These are phyloP conservation scores for Hypoxylon sp. DNA, from an alignment of 2,329 filamentous ascomycete species.

Conservation along the genomic window DNA sequence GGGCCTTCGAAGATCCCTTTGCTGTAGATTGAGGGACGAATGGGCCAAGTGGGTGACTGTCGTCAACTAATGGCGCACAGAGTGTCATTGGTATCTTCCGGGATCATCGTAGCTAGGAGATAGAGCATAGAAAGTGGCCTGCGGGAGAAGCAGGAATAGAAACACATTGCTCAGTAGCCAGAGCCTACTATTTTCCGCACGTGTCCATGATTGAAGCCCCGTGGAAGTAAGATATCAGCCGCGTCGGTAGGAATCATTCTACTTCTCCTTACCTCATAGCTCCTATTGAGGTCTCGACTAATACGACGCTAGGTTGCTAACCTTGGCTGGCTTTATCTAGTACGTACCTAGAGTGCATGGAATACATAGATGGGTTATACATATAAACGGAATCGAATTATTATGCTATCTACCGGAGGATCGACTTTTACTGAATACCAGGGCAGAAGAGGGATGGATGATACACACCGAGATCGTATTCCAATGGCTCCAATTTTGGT, in stretches of 20 bases:
- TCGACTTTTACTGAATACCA: conserved; percentile 24
- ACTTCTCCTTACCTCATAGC: no score
- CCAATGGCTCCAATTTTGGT: background rate
- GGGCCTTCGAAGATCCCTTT: background rate
- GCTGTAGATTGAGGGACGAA: conserved; percentile 52
- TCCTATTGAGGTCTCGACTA: no score
- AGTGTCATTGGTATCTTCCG: conserved; percentile 6
- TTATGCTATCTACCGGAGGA: conserved; percentile 37
- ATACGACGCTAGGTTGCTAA: no score
- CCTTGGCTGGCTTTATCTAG: background rate
- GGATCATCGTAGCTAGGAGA: conserved; percentile 7
- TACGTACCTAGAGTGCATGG: no score
- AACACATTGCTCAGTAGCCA: background rate
- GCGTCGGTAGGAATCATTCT: no score
- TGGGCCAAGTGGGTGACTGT: conserved; percentile 52
- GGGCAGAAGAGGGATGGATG: conserved; percentile 42
- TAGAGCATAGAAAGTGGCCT: background rate
- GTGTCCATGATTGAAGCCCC: background rate
- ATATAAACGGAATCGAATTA: conserved; percentile 14
- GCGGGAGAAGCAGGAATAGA: background rate
- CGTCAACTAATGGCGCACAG: conserved; percentile 26
- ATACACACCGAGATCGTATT: conserved; percentile 51
- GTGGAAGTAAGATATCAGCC: background rate
- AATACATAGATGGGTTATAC: background rate
- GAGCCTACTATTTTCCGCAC: background rate